phyloP scores from a whole-genome alignment of 805 yeast species.

The Scheffersomyces stipitis region DNA sequence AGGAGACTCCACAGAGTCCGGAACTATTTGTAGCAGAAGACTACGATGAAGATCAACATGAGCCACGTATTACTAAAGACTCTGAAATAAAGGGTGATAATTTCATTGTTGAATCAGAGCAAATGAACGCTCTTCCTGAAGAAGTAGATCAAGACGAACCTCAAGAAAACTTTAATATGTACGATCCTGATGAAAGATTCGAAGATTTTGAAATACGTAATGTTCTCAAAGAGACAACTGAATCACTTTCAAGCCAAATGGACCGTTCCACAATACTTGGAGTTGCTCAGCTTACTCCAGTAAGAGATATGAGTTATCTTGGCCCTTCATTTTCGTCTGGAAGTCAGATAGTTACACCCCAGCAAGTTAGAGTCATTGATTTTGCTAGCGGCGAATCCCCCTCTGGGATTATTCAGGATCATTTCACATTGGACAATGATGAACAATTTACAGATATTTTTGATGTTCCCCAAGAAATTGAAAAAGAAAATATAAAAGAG shows the following conservation, averaged over 20 bases:
- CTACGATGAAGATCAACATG: neutral
- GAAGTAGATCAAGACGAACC: neutral
- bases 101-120: no score
- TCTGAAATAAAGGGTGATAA: no score
- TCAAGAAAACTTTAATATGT: neutral
- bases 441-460: neutral
- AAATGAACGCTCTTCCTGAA: neutral
- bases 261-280: no score
- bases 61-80: neutral
- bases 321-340: neutral
- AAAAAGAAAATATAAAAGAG: neutral
- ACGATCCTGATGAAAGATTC: neutral
- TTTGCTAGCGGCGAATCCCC: neutral
- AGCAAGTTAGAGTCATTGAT: neutral
- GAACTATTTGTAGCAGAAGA: neutral
- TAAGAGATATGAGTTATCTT: neutral
- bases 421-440: neutral
- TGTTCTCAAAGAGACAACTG: neutral
- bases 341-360: neutral
- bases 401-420: neutral
- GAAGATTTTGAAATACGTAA: neutral
- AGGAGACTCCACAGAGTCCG: neutral
- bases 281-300: neutral
- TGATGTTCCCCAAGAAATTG: no score
- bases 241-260: neutral